Evolutionary conservation across 768 basidiomycete genomes (phyloP).

Genomic region (Tubosaeta sp.): DNA sequence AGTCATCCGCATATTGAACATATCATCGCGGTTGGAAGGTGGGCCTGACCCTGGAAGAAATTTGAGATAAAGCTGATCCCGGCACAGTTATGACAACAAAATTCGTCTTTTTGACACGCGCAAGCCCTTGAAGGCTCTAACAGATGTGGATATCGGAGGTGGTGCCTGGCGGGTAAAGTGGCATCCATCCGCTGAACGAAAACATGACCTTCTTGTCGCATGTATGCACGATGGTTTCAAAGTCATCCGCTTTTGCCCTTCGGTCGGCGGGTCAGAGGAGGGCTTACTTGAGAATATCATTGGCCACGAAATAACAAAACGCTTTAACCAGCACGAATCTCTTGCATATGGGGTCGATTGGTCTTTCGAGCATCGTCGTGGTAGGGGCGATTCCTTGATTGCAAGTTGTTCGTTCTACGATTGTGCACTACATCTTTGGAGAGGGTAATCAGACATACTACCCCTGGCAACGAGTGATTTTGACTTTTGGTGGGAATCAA

Average conservation of each 20-base stretch:
- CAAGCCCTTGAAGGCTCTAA: conserved; percentile 54
- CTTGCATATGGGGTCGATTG: conserved; percentile 94
- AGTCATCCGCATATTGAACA: conserved; percentile 76
- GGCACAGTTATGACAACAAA: conserved; percentile 71
- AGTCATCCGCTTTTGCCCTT: conserved; percentile 41
- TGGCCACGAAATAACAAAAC: conserved; percentile 41
- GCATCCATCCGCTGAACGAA: conserved; percentile 73
- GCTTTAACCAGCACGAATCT: conserved; percentile 74
- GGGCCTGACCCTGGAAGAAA: conserved; percentile 9
- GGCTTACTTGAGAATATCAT: conserved; percentile 10
- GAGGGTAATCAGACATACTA: conserved; percentile 39
- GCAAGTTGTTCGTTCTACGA: conserved; percentile 98
- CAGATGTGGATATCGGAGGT: conserved; percentile 70
- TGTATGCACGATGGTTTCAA: conserved; percentile 99
- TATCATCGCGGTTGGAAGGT: conserved; percentile 90
- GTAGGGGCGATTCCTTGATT: conserved; percentile 46
- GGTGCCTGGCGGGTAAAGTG: conserved; percentile 97
- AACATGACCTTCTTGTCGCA: conserved; percentile 79
- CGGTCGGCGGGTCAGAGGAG: neutral
- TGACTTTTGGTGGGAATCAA: neutral
- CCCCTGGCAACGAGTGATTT: neutral
- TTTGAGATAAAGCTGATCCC: neutral
- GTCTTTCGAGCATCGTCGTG: conserved; percentile 45
- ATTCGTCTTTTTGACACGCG: conserved; percentile 83
- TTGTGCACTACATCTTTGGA: conserved; percentile 78